phyloP scores from a whole-genome alignment of 306 rosid species.

The Sesbania bispinosa region DNA sequence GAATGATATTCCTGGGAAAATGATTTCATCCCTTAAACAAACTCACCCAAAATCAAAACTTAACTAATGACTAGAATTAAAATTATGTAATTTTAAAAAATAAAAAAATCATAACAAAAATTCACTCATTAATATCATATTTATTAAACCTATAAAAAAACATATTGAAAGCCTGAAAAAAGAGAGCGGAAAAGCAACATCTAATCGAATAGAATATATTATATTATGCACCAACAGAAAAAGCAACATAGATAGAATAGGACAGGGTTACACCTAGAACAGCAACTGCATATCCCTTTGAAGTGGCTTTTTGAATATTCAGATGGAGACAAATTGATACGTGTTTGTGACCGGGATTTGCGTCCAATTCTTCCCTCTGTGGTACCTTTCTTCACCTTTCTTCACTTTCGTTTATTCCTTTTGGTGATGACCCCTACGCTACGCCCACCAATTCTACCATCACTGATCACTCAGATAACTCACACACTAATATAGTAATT shows the following conservation, averaged over 20 bases:
- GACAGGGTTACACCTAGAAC: not conserved
- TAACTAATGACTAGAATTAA: no score
- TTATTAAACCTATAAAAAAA: no score
- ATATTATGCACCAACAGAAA: not conserved
- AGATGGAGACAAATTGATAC: conserved; percentile 29
- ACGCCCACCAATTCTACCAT: not conserved
- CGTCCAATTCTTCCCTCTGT: not conserved
- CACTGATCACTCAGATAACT: no score
- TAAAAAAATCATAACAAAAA: no score
- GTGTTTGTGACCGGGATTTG: conserved; percentile 25
- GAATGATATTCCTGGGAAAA: no score
- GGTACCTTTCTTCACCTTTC: not conserved
- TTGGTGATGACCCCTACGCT: conserved; percentile 1
- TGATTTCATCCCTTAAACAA: no score
- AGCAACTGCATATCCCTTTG: not conserved
- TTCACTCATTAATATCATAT: no score
- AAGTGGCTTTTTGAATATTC: not conserved
- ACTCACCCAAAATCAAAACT: no score
- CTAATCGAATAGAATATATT: not conserved
- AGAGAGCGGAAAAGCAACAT: not conserved
- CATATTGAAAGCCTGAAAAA: no score
- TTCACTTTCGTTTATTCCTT: not conserved
- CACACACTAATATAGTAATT: no score
- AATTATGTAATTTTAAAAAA: no score
- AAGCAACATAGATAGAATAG: not conserved